Evolutionary conservation across 2,329 filamentous ascomycete genomes (phyloP).

Genomic region (Trichoderma guizhouense): DNA sequence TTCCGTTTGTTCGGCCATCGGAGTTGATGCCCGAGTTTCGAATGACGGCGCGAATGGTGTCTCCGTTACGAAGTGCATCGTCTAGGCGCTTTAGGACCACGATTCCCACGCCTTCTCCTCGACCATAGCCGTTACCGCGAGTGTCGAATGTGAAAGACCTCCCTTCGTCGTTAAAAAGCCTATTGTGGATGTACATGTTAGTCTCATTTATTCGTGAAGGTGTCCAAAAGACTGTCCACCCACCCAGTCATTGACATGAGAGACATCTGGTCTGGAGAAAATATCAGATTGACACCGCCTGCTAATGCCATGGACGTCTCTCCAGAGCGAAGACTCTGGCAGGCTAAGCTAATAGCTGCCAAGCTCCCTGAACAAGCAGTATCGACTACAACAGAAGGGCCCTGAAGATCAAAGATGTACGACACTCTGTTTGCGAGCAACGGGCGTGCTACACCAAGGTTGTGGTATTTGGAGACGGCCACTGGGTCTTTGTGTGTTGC

Average conservation of each 20-base stretch:
- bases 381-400: conserved; percentile 47
- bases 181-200: not conserved
- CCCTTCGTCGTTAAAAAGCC: conserved; percentile 6
- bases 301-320: conserved; percentile 35
- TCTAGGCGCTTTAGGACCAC: conserved; percentile 45
- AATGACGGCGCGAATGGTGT: conserved; percentile 37
- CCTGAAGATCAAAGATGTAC: conserved; percentile 46
- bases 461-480: conserved; percentile 36
- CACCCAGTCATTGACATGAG: conserved; percentile 8
- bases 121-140: conserved; percentile 46
- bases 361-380: conserved; percentile 50
- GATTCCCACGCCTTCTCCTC: conserved; percentile 37
- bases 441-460: conserved; percentile 38
- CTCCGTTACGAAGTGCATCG: conserved; percentile 41
- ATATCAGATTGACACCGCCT: conserved; percentile 39
- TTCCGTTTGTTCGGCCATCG: conserved; percentile 41
- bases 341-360: conserved; percentile 44
- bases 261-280: conserved; percentile 12
- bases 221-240: not conserved
- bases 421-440: conserved; percentile 45
- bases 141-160: conserved; percentile 33
- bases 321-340: conserved; percentile 24
- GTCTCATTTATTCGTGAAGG: not conserved
- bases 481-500: conserved; percentile 2
- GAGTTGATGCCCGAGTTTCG: conserved; percentile 35